Evolutionary conservation across 1,139 yeast species (phyloP).

Genomic region (Debaryomycetaceae sp.): DNA sequence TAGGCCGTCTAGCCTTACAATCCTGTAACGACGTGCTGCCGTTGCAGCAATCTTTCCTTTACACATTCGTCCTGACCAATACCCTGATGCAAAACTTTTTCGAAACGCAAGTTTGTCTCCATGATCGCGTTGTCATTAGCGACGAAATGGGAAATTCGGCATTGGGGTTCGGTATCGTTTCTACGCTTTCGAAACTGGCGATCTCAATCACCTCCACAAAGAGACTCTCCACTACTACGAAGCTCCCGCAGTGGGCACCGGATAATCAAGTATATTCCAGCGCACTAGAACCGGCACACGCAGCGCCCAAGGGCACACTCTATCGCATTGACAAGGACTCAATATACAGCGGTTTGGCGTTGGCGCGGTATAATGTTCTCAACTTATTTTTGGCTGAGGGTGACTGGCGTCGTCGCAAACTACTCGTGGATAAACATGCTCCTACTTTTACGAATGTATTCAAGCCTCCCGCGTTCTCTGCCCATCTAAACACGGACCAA

Average conservation of each 20-base stretch:
- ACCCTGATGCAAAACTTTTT: conserved; percentile 3
- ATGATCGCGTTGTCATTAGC: conserved; percentile 59
- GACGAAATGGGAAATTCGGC: conserved; percentile 77
- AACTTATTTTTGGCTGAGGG: conserved; percentile 52
- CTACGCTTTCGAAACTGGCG: conserved; percentile 24
- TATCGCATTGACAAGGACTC: conserved; percentile 79
- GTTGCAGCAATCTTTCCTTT: conserved; percentile 22
- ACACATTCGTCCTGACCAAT: conserved; percentile 32
- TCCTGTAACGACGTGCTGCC: conserved; percentile 16
- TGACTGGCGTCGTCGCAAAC: conserved; percentile 38
- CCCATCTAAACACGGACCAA: conserved; percentile 58
- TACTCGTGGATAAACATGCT: conserved; percentile 48
- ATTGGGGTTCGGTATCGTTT: conserved; percentile 51
- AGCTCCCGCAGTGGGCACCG: conserved; percentile 29
- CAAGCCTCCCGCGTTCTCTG: conserved; percentile 7
- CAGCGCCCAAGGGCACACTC: conserved; percentile 2
- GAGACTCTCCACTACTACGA: conserved; percentile 33
- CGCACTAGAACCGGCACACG: conserved; percentile 16
- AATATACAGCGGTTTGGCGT: conserved; percentile 60
- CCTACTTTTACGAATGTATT: conserved; percentile 26
- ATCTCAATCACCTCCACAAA: conserved; percentile 39
- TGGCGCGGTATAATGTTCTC: conserved; percentile 67
- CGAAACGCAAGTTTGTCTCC: conserved; percentile 32
- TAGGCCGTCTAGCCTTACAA: conserved; percentile 35
- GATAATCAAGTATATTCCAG: conserved; percentile 42